Conservation (phyloP, 1,284 basidiomycete species). For the Paramarasmius palmivorus region DNA sequence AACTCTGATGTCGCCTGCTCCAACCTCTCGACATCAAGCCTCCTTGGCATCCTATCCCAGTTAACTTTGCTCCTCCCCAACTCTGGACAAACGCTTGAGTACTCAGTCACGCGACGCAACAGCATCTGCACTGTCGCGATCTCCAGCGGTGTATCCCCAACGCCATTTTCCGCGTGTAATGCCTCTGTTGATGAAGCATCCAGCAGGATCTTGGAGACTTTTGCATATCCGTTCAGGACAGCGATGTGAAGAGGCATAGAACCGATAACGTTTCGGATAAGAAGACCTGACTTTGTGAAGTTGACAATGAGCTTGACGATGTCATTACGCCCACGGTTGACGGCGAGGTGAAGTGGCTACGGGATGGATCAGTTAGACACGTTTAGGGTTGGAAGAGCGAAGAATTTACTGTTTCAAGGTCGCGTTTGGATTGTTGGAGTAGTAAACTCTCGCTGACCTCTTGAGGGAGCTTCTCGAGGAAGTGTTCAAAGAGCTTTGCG, state of each 20-base stretch:
- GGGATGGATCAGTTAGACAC: not conserved
- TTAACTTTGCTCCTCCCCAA: not conserved
- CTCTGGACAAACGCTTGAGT: not conserved
- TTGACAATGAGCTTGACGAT: constrained; percentile 36
- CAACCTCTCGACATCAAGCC: constrained; percentile 19
- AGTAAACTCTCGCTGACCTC: constrained; percentile 44
- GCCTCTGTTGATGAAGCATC: constrained; percentile 35
- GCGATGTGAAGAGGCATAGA: constrained; percentile 50
- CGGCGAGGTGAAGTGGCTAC: constrained; percentile 55
- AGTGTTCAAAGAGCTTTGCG: constrained; percentile 34
- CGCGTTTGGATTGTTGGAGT: constrained; percentile 42
- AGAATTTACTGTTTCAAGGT: constrained; percentile 44
- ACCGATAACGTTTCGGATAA: constrained; percentile 42
- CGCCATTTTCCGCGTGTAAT: constrained; percentile 49
- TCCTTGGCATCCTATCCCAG: constrained; percentile 10
- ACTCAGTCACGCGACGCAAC: constrained; percentile 14
- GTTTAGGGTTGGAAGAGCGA: not conserved
- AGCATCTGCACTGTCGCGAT: constrained; percentile 30
- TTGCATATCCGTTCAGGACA: constrained; percentile 28
- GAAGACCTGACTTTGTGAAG: constrained; percentile 31
- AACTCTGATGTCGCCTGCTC: too few relatives aligned
- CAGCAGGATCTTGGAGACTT: constrained; percentile 39
- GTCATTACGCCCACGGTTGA: constrained; percentile 28
- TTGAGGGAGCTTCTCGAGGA: constrained; percentile 47
- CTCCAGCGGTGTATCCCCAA: constrained; percentile 55